Percentiles rank a stretch among this genome's conserved stretches.
Evolutionary conservation across 129 eudicot species (phyloP).

Genomic region (Artemisia tridentata): DNA sequence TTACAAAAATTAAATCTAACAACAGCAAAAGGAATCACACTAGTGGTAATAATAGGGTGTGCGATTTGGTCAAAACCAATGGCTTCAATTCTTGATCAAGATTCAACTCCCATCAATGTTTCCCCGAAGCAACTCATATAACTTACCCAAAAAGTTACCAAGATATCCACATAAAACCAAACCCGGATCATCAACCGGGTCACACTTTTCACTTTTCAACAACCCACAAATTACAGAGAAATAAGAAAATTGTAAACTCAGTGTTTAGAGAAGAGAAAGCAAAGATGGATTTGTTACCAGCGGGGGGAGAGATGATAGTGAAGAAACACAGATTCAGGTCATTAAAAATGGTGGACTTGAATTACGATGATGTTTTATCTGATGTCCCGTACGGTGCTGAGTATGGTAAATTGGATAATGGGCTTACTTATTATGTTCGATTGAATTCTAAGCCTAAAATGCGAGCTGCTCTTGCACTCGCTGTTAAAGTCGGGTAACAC

Average conservation of each 20-base stretch:
- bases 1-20: too few relatives aligned
- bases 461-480: slow-evolving; percentile 95
- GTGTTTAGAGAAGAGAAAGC: slow-evolving; percentile 5
- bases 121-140: too few relatives aligned
- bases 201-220: too few relatives aligned
- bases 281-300: slow-evolving; percentile 71
- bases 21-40: too few relatives aligned
- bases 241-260: neutral
- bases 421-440: slow-evolving; percentile 75
- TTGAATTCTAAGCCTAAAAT: slow-evolving; percentile 80
- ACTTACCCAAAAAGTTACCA: too few relatives aligned
- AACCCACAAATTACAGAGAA: too few relatives aligned
- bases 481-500: slow-evolving; percentile 71
- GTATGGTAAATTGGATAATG: slow-evolving; percentile 70
- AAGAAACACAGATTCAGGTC: slow-evolving; percentile 75
- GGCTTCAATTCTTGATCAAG: neutral
- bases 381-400: slow-evolving; percentile 71
- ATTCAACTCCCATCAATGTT: neutral
- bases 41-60: too few relatives aligned
- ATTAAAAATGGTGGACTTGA: slow-evolving; percentile 60
- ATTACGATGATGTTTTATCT: slow-evolving; percentile 48
- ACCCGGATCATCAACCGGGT: too few relatives aligned
- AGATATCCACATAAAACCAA: too few relatives aligned
- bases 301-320: slow-evolving; percentile 35
- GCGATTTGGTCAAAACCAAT: too few relatives aligned